Conservation (phyloP, 495 filamentous ascomycete species). For the Staphylotrichum longicolle region DNA sequence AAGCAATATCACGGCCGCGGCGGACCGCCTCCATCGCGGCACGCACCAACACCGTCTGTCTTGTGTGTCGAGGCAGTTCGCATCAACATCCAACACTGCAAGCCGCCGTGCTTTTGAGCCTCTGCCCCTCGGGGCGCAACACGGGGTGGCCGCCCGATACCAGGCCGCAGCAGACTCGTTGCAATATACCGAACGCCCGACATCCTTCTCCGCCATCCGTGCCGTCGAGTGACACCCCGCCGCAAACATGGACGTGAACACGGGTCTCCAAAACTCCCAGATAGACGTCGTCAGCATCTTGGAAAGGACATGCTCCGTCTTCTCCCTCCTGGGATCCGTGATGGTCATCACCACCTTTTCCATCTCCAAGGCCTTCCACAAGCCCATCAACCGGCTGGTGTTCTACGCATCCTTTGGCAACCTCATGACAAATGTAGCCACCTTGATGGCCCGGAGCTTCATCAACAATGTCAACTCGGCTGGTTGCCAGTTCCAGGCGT, state of each 20-base stretch:
- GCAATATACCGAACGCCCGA: not conserved
- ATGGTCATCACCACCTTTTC: constrained; percentile 75
- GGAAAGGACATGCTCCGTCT: constrained; percentile 63
- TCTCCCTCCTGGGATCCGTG: constrained; percentile 69
- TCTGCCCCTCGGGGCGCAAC: not conserved
- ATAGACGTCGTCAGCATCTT: constrained; percentile 54
- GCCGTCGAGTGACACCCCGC: constrained; percentile 10
- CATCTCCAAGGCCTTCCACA: constrained; percentile 58
- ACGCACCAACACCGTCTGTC: not conserved
- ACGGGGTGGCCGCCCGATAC: constrained; percentile 4
- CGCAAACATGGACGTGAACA: constrained; percentile 5
- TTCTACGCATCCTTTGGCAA: constrained; percentile 87
- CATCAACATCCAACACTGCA: not conserved
- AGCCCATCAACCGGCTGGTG: constrained; percentile 79
- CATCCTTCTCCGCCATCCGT: not conserved
- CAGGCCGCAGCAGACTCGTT: not conserved
- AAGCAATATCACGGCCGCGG: not conserved
- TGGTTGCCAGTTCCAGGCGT: constrained; percentile 73
- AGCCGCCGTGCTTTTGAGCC: not conserved
- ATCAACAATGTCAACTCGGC: constrained; percentile 45
- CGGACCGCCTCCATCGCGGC: not conserved
- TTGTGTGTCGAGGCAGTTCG: not conserved
- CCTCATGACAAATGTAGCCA: constrained; percentile 74
- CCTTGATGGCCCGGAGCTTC: constrained; percentile 64
- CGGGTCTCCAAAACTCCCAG: constrained; percentile 1